A percentile compares a stretch with the other conserved stretches of the same genome.
These are phyloP conservation scores for Polyplosphaeria fusca DNA, from an alignment of 495 filamentous ascomycete species.

Conservation along the genomic window DNA sequence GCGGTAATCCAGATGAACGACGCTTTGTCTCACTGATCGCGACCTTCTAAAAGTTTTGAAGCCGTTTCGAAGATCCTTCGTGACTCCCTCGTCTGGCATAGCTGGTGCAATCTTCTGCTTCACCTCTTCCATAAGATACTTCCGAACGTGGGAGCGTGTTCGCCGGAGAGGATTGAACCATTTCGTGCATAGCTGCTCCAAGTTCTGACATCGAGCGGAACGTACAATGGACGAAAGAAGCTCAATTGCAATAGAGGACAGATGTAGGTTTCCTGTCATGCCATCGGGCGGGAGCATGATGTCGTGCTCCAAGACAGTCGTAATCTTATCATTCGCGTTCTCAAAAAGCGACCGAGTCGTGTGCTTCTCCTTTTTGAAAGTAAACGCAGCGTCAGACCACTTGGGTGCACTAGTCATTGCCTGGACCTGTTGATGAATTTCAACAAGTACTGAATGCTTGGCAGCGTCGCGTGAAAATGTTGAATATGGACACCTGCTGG, in stretches of 20 bases:
- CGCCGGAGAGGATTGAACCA: neutral
- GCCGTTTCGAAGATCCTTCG: neutral
- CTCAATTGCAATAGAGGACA: neutral
- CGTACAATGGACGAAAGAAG: neutral
- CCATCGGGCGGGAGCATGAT: neutral
- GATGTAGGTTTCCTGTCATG: neutral
- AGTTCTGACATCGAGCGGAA: neutral
- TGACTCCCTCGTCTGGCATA: neutral
- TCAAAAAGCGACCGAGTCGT: neutral
- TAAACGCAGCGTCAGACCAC: neutral
- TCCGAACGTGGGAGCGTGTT: neutral
- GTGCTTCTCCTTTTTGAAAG: neutral
- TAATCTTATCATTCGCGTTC: neutral
- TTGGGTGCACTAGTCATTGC: neutral
- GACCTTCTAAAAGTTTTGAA: neutral
- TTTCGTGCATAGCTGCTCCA: neutral
- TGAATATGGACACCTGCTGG: neutral
- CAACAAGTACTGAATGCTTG: neutral
- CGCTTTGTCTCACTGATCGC: neutral
- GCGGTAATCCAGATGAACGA: neutral
- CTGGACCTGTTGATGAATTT: neutral
- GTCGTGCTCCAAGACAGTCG: neutral
- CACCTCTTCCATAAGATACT: neutral
- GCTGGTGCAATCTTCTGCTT: neutral
- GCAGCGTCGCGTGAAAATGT: neutral